Evolutionary conservation across 2,329 filamentous ascomycete species (phyloP).

Genomic region (Zymoseptoria ardabiliae): DNA sequence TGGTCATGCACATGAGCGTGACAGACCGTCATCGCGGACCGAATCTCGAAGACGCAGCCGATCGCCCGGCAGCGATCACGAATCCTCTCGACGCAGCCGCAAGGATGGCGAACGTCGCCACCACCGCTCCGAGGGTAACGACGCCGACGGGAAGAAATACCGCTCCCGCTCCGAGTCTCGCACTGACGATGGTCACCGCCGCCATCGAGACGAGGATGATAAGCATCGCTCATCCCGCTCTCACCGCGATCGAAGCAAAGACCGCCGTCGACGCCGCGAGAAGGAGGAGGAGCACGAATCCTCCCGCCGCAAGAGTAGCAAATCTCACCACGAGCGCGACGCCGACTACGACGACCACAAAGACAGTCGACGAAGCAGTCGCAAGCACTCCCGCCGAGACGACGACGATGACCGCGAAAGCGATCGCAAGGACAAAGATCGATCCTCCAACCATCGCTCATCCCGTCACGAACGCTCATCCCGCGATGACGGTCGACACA

Average conservation of each 20-base stretch:
- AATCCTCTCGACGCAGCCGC: constrained; percentile 23
- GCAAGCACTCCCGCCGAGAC: constrained; percentile 40
- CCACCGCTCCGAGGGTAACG: constrained; percentile 31
- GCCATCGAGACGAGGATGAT: constrained; percentile 44
- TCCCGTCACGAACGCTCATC: constrained; percentile 28
- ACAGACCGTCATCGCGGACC: constrained; percentile 27
- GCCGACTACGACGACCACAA: constrained; percentile 21
- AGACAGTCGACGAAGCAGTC: constrained; percentile 20
- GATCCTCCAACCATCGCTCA: constrained; percentile 35
- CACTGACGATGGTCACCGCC: constrained; percentile 48
- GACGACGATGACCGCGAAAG: constrained; percentile 43
- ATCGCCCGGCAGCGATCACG: constrained; percentile 39
- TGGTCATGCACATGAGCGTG: constrained; percentile 6
- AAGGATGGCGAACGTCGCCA: constrained; percentile 38
- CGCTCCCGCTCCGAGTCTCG: constrained; percentile 60
- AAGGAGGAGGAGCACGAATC: constrained; percentile 24
- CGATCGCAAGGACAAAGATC: constrained; percentile 38
- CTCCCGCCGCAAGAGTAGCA: constrained; percentile 29
- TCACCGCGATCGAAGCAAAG: constrained; percentile 40
- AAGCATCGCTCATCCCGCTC: constrained; percentile 39
- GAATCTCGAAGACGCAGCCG: constrained; percentile 41
- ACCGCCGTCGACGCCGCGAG: constrained; percentile 31
- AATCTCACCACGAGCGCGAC: constrained; percentile 31
- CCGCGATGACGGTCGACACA: constrained; percentile 11
- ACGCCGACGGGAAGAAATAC: constrained; percentile 38